Conservation (phyloP, 2,329 filamentous ascomycete species). For the Aspergillus unguis region DNA sequence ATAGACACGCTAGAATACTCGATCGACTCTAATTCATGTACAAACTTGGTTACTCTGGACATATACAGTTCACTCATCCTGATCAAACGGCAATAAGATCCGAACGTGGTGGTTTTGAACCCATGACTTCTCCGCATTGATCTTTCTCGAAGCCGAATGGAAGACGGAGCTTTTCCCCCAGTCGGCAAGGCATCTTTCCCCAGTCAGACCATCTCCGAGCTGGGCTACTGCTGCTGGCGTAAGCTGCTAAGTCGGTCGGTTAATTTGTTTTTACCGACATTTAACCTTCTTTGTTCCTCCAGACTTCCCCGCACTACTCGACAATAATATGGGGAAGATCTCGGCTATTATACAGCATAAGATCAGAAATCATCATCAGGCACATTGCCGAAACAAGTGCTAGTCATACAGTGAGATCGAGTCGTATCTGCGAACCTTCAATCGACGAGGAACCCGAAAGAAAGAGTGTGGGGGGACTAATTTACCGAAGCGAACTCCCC, state of each 20-base stretch:
- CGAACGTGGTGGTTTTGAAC: background rate
- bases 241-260: background rate
- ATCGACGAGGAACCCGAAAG: too few relatives aligned
- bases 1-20: background rate
- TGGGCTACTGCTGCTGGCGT: background rate
- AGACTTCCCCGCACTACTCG: background rate
- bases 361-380: too few relatives aligned
- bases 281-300: background rate
- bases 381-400: too few relatives aligned
- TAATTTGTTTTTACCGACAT: slow-evolving; percentile 1
- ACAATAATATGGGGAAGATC: slow-evolving; percentile 13
- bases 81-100: too few relatives aligned
- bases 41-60: background rate
- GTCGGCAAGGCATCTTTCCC: slow-evolving; percentile 9
- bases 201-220: background rate
- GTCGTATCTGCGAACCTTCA: background rate
- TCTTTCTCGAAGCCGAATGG: background rate
- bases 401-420: too few relatives aligned
- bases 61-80: background rate
- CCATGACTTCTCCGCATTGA: background rate
- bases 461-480: slow-evolving; percentile 1
- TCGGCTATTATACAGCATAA: slow-evolving; percentile 9
- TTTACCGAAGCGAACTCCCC: slow-evolving; percentile 6
- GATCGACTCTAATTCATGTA: background rate
- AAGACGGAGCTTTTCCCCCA: slow-evolving; percentile 3